Conservation (phyloP, 768 basidiomycete genomes). For the Cubamyces sp. region DNA sequence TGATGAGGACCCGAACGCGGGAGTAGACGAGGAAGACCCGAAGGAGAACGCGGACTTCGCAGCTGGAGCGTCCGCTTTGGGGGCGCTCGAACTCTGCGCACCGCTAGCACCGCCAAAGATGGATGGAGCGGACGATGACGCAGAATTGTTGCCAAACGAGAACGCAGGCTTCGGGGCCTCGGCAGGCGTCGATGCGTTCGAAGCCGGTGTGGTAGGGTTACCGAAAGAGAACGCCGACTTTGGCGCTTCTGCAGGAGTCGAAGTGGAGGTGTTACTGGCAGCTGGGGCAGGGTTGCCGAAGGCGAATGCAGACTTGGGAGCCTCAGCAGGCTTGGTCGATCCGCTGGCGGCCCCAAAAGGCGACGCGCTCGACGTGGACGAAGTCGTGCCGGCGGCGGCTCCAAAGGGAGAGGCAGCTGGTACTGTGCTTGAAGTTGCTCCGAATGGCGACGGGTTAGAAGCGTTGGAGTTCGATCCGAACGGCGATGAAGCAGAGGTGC, state of each 20-base stretch:
- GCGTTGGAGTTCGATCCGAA: constrained; percentile 5
- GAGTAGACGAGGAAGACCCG: not conserved
- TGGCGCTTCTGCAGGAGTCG: constrained; percentile 12
- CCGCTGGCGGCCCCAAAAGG: constrained; percentile 1
- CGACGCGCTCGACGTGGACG: not conserved
- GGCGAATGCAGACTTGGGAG: constrained; percentile 22
- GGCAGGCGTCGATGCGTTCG: not conserved
- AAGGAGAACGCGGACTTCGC: constrained; percentile 4
- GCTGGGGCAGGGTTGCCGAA: constrained; percentile 16
- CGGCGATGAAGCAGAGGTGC: not conserved
- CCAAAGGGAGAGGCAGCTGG: constrained; percentile 14
- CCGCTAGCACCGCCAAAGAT: not conserved
- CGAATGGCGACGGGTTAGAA: constrained; percentile 8
- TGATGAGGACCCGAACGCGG: not conserved
- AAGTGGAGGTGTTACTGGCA: not conserved
- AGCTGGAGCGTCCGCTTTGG: not conserved
- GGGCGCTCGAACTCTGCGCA: constrained; percentile 1
- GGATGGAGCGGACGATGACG: not conserved
- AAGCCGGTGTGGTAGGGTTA: not conserved
- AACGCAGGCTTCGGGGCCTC: constrained; percentile 13
- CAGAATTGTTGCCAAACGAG: constrained; percentile 9
- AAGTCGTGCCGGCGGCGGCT: not conserved
- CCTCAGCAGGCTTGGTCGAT: constrained; percentile 19
- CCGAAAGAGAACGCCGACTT: constrained; percentile 27
- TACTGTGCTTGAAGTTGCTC: not conserved